Conservation (phyloP, 192 early-diverging fungal species). For the Backusella morwellensis region DNA sequence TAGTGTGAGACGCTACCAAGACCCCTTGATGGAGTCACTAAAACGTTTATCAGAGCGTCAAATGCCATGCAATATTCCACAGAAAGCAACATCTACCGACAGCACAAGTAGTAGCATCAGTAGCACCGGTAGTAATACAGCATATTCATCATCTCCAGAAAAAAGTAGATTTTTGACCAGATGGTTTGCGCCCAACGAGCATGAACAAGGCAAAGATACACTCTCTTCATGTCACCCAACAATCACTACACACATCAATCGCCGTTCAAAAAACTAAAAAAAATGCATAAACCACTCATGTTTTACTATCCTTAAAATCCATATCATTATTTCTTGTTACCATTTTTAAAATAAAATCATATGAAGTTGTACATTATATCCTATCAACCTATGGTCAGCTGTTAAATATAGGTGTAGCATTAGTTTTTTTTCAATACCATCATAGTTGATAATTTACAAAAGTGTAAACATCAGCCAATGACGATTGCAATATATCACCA, state of each 20-base stretch:
- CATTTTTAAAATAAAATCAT: conserved; percentile 1
- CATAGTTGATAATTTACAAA: not conserved
- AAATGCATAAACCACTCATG: not conserved
- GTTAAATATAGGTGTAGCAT: not conserved
- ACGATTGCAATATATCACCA: not conserved
- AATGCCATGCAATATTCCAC: not conserved
- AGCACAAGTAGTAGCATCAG: not conserved
- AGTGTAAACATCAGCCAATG: not conserved
- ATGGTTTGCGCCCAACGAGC: not conserved
- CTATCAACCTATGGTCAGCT: not conserved
- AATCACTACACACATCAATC: not conserved
- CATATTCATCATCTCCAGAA: not conserved
- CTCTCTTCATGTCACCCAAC: conserved; percentile 13
- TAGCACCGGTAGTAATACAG: not conserved
- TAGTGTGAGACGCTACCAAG: conserved; percentile 29
- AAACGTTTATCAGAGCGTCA: conserved; percentile 20
- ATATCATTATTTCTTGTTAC: not conserved
- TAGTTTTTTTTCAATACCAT: not conserved
- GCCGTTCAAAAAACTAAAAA: not conserved
- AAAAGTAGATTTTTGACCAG: not conserved
- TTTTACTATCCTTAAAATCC: not conserved
- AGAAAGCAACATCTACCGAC: not conserved
- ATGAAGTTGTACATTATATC: not conserved
- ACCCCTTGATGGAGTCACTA: conserved; percentile 40
- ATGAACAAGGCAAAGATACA: not conserved